Evolutionary conservation across 495 filamentous ascomycete species (phyloP).

Genomic region (Acidiella bohemica): DNA sequence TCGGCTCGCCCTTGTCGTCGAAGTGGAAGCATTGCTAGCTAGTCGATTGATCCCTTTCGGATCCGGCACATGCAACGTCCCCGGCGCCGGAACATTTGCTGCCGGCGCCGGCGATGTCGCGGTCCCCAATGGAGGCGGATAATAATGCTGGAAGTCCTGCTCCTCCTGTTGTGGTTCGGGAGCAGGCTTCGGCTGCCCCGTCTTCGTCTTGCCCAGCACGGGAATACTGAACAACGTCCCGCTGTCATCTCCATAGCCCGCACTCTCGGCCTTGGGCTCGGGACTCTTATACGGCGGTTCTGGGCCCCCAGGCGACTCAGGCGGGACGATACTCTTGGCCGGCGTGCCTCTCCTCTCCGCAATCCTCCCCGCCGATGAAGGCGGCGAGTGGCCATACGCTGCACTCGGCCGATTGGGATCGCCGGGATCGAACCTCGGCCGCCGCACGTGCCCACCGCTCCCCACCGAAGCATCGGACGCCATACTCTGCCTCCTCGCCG

Average conservation of each 20-base stretch:
- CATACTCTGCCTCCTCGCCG: constrained; percentile 13
- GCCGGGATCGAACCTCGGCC: constrained; percentile 24
- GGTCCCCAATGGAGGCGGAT: constrained; percentile 37
- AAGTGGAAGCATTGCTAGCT: constrained; percentile 77
- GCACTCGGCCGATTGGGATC: constrained; percentile 30
- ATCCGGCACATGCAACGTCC: constrained; percentile 29
- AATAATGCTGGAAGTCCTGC: constrained; percentile 54
- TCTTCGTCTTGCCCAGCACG: constrained; percentile 3
- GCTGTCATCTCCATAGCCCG: constrained; percentile 16
- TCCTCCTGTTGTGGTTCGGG: constrained; percentile 29
- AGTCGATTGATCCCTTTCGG: constrained; percentile 57
- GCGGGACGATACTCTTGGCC: constrained; percentile 14
- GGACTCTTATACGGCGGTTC: constrained; percentile 56
- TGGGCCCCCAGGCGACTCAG: constrained; percentile 45
- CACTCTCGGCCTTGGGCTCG: too few relatives aligned
- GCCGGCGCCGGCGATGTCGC: constrained; percentile 5
- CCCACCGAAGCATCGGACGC: constrained; percentile 14
- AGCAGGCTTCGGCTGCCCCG: constrained; percentile 30
- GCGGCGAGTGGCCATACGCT: constrained; percentile 19
- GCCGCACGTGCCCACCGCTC: constrained; percentile 4
- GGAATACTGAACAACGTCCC: constrained; percentile 18
- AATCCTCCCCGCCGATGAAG: constrained; percentile 21
- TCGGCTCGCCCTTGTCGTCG: constrained; percentile 80
- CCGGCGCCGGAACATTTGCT: constrained; percentile 3
- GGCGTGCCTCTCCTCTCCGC: constrained; percentile 32